A percentile compares a stretch with the other conserved stretches of the same genome.
Conservation (phyloP, 495 filamentous ascomycete genomes). For the Xylaria palmicola region DNA sequence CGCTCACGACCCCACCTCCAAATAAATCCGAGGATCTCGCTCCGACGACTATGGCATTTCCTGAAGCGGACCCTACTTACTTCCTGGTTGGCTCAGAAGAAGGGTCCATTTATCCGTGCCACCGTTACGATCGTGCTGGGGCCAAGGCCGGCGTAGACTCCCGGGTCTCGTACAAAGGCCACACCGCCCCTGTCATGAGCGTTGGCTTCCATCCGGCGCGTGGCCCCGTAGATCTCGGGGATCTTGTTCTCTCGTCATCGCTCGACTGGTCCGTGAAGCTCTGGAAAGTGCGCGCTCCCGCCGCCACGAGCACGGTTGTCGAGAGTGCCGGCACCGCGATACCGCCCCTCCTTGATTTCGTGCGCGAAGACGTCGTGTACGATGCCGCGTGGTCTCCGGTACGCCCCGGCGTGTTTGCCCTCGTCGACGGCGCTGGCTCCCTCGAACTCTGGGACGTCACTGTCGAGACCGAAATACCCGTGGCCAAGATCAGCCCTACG, state of each 20-base stretch:
- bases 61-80: conserved; percentile 90
- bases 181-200: conserved; percentile 92
- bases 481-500: conserved; percentile 69
- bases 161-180: conserved; percentile 79
- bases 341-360: conserved; percentile 80
- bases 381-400: conserved; percentile 92
- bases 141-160: conserved; percentile 93
- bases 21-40: conserved; percentile 90
- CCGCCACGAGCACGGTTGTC: conserved; percentile 55
- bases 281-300: conserved; percentile 86
- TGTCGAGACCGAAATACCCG: conserved; percentile 86
- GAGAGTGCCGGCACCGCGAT: conserved; percentile 53
- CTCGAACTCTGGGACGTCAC: conserved; percentile 96
- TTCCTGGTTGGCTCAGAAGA: conserved; percentile 97
- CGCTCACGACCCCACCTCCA: conserved; percentile 79
- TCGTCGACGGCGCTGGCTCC: conserved; percentile 90
- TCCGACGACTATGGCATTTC: conserved; percentile 97
- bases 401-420: conserved; percentile 87
- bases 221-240: conserved; percentile 91
- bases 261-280: conserved; percentile 97
- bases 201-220: conserved; percentile 91
- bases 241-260: conserved; percentile 80
- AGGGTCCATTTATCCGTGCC: conserved; percentile 91
- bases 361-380: conserved; percentile 93
- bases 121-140: conserved; percentile 93